phyloP scores from a whole-genome alignment of 176 grass and related monocot genomes.

The Ampelocalamus luodianensis region DNA sequence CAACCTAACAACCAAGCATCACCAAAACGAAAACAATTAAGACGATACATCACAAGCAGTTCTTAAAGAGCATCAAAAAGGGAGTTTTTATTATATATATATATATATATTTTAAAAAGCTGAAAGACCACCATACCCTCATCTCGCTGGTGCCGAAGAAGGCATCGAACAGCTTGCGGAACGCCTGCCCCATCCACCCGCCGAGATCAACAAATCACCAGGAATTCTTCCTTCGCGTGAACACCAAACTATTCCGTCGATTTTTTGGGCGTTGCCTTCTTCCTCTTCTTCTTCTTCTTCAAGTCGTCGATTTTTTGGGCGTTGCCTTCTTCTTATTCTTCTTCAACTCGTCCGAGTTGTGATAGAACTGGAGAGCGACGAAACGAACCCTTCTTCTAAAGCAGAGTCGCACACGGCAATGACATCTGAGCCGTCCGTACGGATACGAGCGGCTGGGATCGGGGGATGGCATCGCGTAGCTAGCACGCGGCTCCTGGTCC shows the following conservation, averaged over 20 bases:
- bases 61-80: not conserved
- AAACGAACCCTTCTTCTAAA: too few species aligned
- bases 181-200: constrained; percentile 72
- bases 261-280: not conserved
- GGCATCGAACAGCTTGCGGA: constrained; percentile 81
- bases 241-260: not conserved
- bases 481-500: constrained; percentile 31
- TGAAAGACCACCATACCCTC: constrained; percentile 53
- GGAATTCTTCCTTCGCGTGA: not conserved
- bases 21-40: not conserved
- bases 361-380: not conserved
- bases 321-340: not conserved
- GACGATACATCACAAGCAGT: not conserved
- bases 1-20: constrained; percentile 53
- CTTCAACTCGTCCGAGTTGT: constrained; percentile 31
- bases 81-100: not conserved
- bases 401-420: not conserved
- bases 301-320: not conserved
- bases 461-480: constrained; percentile 40
- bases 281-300: constrained; percentile 15
- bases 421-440: constrained; percentile 5
- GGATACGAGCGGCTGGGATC: constrained; percentile 34
- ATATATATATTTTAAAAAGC: not conserved
- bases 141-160: constrained; percentile 88
- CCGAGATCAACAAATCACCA: not conserved